Base-by-base conservation (phyloP, 805 yeast species). In the Yamadazyma endophytica region DNA sequence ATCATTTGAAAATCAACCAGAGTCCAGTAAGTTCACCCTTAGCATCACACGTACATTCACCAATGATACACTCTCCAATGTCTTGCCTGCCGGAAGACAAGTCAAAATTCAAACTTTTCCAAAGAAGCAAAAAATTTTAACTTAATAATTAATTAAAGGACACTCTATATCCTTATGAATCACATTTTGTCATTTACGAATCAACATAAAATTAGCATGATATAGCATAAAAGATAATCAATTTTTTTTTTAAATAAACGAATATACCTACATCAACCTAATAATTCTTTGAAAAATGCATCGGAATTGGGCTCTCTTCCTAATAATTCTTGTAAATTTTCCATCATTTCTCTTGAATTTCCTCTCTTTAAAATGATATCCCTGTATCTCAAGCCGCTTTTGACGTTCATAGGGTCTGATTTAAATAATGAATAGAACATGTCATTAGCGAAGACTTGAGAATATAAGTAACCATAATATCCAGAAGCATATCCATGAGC, bases 401-500 rank as follows among this genome's bases (percentile, higher is more conserved):
- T 52, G 13, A 74, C 63, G 49, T 77, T 73, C 72, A 82, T 68
- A 26, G 94, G 92, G 52, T 82, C 75, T 1, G 59, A 46, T 36
- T 75, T 73, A 67, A 86, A 86, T 48, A 74, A 71, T 4, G 84
- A 60, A 54, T 82, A 77, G 61, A 73, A 86, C 51, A 86, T 82
- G 54, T 86, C 95, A 5, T 85, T 74, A 1, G 95, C 92, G 64
- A 79, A 86, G 11, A 84, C 95, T 48, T 79, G 79, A 2, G 94
- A 82, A 79, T 87, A 86, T 61, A 85, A 58, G 54, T 86, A 86
- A 2, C 95, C 95, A 47, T 86, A 86, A 58, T 86, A 86, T 3
- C 89, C 88, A 8, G 89, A 78, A 33, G 84, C 90, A 54, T 86
- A 86, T 12, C 94, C 90, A 22, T 87, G 87, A 53, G 84, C 74